These are phyloP conservation scores for Tillandsia leiboldiana DNA, from an alignment of 176 grass and related monocot species.

Conservation along the genomic window DNA sequence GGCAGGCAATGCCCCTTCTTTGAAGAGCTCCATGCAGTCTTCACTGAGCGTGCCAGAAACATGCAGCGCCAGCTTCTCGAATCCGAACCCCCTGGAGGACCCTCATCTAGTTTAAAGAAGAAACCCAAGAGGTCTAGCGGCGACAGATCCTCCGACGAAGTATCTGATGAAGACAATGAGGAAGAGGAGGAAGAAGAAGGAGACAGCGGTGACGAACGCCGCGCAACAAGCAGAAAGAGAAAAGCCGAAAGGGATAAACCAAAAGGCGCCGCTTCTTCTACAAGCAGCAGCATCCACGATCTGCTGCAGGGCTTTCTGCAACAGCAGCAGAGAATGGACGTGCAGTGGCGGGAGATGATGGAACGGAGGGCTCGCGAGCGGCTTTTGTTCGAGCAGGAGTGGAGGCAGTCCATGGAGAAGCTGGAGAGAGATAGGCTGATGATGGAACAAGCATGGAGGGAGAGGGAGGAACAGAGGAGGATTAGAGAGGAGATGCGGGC, in stretches of 20 bases:
- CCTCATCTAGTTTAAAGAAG: slow-evolving; percentile 8
- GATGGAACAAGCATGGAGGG: slow-evolving; percentile 69
- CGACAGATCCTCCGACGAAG: slow-evolving; percentile 24
- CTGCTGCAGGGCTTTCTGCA: slow-evolving; percentile 58
- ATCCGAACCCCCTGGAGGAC: slow-evolving; percentile 30
- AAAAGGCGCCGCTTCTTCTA: neutral
- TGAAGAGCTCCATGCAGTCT: slow-evolving; percentile 74
- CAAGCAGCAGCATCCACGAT: slow-evolving; percentile 23
- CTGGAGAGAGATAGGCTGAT: slow-evolving; percentile 70
- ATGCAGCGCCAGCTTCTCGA: slow-evolving; percentile 60
- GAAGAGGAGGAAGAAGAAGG: slow-evolving; percentile 26
- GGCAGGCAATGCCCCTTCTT: slow-evolving; percentile 85
- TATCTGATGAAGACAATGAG: slow-evolving; percentile 24
- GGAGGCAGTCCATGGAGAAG: slow-evolving; percentile 71
- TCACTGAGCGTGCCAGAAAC: slow-evolving; percentile 64
- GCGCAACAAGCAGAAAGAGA: slow-evolving; percentile 22
- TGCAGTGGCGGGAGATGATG: slow-evolving; percentile 56
- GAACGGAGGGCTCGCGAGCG: slow-evolving; percentile 52
- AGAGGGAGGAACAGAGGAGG: slow-evolving; percentile 86
- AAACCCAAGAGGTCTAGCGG: slow-evolving; percentile 32
- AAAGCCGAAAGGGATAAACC: slow-evolving; percentile 25
- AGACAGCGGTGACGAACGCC: slow-evolving; percentile 49
- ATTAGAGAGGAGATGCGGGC: slow-evolving; percentile 60
- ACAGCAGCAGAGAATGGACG: slow-evolving; percentile 66
- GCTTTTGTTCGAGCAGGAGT: slow-evolving; percentile 52